Evolutionary conservation across 257 asterid species (phyloP), one percentile per base, ranked within the genome.

Genomic region (Verbena officinalis): DNA sequence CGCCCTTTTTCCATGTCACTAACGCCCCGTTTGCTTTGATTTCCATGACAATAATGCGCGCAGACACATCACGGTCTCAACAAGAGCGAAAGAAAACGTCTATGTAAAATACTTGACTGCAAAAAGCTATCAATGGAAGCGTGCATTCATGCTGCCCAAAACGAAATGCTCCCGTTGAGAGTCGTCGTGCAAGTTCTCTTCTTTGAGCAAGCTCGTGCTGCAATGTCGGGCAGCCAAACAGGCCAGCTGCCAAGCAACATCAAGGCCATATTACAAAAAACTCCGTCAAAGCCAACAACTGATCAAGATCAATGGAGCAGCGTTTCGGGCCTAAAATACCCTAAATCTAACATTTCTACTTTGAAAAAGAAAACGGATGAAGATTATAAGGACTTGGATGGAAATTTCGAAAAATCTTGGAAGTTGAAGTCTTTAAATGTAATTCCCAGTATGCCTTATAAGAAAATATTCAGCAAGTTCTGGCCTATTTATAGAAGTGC

Each of bases 161-260:
- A 94, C 53, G 98, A 93, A 70, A 77, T 76, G 73, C 96, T 93
- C 40, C 97, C 98, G 0, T 21, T 93, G 12, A 78, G 98, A 67
- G 96, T 93, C 15, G 86, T 92, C 14, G 98, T 92, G 27, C 96
- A 92, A 75, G 98, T 92, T 39, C 97, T 92, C 17, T 92, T 87
- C 86, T 83, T 84, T 9, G 97, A 92, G 89, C 98, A 93, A 61
- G 87, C 91, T 4, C 84, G 93, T 54, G 81, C 90, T 17, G 54
- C 89, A 22, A 76, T 63, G 83, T 65, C 88, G 0, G 86, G 91
- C 13, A 65, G 86, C 46, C 82, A 84, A 73, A 80, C 75, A 8
- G 56, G 86, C 1, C 86, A 83, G 33, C 73, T 88, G 7, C 95
- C 96, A 1, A 68, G 69, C 74, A 75, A 84, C 80, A 84, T 88